Evolutionary conservation across 139 green algal genomes (phyloP), one percentile per base, ranked within the genome.

Genomic region (Marvania coccoides): DNA sequence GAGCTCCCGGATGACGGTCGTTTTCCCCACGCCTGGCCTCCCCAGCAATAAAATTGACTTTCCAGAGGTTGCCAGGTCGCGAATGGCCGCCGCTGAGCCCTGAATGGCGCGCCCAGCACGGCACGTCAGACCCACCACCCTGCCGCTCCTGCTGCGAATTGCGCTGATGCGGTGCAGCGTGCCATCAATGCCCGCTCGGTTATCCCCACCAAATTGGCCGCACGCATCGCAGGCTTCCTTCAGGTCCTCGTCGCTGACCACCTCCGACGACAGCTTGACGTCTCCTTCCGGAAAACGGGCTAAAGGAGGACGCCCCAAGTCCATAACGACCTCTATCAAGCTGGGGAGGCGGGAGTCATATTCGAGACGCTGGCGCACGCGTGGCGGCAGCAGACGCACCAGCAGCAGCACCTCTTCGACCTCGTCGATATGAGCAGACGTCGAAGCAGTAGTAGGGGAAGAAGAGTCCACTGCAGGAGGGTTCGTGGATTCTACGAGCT

Each of bases 131-230:
- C 89, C 89, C 5, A 93, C 55, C 3, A 94, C 61, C 9, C 61
- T 34, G 9, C 81, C 85, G 33, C 67, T 38, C 8, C 89, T 61
- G 71, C 91, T 91, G 10, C 82, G 76, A 46, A 98, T 93, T 73
- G 80, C 87, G 70, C 68, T 88, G 72, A 98, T 93, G 67, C 91
- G 85, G 76, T 97, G 91, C 70, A 97, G 77, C 30, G 91, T 97
- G 39, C 86, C 70, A 62, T 96, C 85, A 45, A 98, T 95, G 39
- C 93, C 93, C 6, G 93, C 19, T 89, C 92, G 79, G 33, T 57
- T 57, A 37, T 66, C 59, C 23, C 33, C 33, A 28, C 34, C 59
- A 51, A 66, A 66, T n/a, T 66, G 42, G 38, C 34, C 40, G n/a
- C 14, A 51, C 24, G 36, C 34, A 14, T 24, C 35, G 24, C 37